Evolutionary conservation across 73 alveolate genomes (phyloP), one percentile per base, ranked within the genome.

Genomic region (Paramecium bursaria): DNA sequence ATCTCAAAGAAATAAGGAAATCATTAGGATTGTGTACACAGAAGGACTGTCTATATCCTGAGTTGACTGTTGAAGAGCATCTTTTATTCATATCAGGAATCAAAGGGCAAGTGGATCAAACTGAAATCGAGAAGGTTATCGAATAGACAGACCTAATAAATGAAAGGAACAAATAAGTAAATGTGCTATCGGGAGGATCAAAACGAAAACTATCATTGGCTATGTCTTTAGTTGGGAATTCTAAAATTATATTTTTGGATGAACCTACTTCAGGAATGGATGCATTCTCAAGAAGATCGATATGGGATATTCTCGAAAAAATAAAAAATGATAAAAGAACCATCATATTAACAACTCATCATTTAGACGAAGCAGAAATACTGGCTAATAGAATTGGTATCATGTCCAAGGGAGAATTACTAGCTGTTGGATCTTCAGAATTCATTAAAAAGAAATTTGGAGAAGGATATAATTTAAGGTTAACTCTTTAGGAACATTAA

Each of bases 301-400:
- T 91, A 35, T 91, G 93, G 93, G 90, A 88, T 50, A 73, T 89
- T 25, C 54, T 91, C 30, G 79, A 73, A 17, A 48, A 39, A 7
- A 75, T 88, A 14, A 86, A 86, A 44, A 50, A 39, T 22, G 92
- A 77, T 4, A 90, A 92, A 53, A 75, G 94, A 73, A 74, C 96
- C 25, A 85, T 91, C 19, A 86, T 91, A 35, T 77, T 91, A 85
- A 88, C 93, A 47, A 93, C 99, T 3, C 97, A 95, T 87, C 95
- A 95, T 76, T 87, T 95, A 23, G 99, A 95, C 74, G 99, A 95
- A 86, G 99, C 99, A 9, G 99, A 95, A 76, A 85, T 85, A 52
- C 82, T 95, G 39, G 97, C 97, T n/a, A 95, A 92, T 86, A 86
- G 98, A 51, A 93, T 95, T 35, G 95, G 98, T 26, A 93, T 95